These are phyloP conservation scores for Diutina neorugosa DNA, from an alignment of 1,139 yeast species.

Conservation along the genomic window DNA sequence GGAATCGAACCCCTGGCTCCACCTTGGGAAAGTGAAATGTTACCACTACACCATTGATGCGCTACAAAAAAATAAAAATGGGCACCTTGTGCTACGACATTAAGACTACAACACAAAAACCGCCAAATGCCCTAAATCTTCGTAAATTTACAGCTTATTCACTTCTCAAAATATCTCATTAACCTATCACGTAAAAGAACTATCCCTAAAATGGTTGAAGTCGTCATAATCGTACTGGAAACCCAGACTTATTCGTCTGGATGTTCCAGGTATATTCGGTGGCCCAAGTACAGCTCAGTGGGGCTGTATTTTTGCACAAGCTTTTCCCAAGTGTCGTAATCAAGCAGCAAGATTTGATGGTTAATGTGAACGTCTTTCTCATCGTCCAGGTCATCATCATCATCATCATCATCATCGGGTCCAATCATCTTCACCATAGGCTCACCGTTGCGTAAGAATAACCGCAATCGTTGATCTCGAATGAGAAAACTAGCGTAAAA, in stretches of 20 bases:
- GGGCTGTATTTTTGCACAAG: conserved; percentile 40
- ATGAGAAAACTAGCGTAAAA: conserved; percentile 74
- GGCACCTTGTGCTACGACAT: background rate
- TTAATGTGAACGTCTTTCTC: background rate
- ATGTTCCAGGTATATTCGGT: conserved; percentile 13
- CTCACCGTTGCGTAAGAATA: conserved; percentile 36
- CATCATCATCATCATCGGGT: background rate
- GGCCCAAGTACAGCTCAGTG: conserved; percentile 39
- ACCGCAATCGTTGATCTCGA: conserved; percentile 52
- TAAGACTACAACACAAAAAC: too few species aligned
- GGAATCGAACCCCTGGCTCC: conserved; percentile 5
- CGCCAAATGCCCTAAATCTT: too few species aligned
- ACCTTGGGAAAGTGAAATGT: conserved; percentile 4
- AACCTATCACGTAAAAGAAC: background rate
- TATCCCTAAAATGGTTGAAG: background rate
- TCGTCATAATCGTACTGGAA: background rate
- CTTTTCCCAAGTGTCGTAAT: conserved; percentile 49
- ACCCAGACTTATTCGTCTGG: background rate
- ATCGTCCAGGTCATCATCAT: background rate
- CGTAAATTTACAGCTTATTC: too few species aligned
- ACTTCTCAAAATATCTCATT: background rate
- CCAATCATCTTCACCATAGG: conserved; percentile 17
- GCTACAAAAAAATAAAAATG: background rate
- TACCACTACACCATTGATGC: conserved; percentile 4
- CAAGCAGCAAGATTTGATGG: conserved; percentile 66